These are phyloP conservation scores for Tuber calosporum DNA, from an alignment of 495 filamentous ascomycete species.

Conservation along the genomic window DNA sequence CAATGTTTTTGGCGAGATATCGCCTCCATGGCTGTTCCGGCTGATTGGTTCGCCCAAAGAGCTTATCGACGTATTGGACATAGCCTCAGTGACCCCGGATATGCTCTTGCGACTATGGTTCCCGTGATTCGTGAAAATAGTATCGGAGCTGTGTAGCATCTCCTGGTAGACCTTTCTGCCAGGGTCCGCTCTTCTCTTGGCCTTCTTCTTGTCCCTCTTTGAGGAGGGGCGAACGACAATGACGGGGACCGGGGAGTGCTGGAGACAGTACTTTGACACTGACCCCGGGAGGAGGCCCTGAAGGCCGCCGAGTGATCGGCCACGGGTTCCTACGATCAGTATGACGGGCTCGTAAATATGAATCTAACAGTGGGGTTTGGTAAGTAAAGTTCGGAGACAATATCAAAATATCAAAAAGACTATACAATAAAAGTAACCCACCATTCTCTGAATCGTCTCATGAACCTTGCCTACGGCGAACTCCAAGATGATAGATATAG, in stretches of 20 bases:
- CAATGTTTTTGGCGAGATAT: constrained; percentile 26
- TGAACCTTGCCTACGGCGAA: constrained; percentile 88
- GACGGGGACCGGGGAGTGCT: constrained; percentile 93
- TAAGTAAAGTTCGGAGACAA: constrained; percentile 8
- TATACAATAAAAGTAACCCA: constrained; percentile 45
- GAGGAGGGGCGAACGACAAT: constrained; percentile 87
- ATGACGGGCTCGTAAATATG: constrained; percentile 89
- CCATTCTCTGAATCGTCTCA: constrained; percentile 86
- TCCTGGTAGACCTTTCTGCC: constrained; percentile 69
- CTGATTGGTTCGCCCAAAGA: constrained; percentile 16
- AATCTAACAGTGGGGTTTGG: constrained; percentile 53
- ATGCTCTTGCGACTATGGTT: constrained; percentile 30
- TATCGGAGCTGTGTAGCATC: constrained; percentile 53
- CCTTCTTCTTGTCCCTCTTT: constrained; percentile 86
- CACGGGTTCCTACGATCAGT: constrained; percentile 89
- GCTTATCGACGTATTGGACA: constrained; percentile 34
- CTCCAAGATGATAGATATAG: constrained; percentile 82
- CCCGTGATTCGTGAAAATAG: constrained; percentile 30
- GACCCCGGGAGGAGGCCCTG: constrained; percentile 87
- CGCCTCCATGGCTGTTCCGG: constrained; percentile 14
- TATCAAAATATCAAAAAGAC: neutral
- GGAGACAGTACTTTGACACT: constrained; percentile 92
- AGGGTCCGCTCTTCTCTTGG: constrained; percentile 75
- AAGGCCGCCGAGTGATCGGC: constrained; percentile 76
- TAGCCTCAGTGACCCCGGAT: constrained; percentile 26